Evolutionary conservation across 805 yeast genomes (phyloP).

Genomic region (Candida easanensis): DNA sequence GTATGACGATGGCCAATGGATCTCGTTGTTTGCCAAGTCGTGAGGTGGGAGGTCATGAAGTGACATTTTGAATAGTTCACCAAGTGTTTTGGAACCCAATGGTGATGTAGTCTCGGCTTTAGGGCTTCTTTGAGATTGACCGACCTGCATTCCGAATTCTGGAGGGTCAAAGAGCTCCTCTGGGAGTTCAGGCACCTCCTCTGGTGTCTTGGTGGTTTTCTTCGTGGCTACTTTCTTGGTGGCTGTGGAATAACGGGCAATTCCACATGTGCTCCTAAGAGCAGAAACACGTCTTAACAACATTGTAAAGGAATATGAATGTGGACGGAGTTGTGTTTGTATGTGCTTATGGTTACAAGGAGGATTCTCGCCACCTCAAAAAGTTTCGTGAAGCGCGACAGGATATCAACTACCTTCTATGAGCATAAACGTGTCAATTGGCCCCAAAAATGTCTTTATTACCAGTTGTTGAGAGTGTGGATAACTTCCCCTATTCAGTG

Average conservation of each 20-base stretch:
- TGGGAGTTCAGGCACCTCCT: neutral
- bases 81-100: slow-evolving; percentile 18
- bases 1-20: slow-evolving; percentile 85
- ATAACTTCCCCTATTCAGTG: slow-evolving; percentile 26
- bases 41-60: slow-evolving; percentile 23
- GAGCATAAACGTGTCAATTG: too few relatives aligned
- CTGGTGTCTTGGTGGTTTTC: slow-evolving; percentile 1
- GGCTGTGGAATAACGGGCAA: slow-evolving; percentile 2
- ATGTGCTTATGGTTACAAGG: too few relatives aligned
- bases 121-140: slow-evolving; percentile 18
- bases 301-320: too few relatives aligned
- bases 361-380: too few relatives aligned
- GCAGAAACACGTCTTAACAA: too few relatives aligned
- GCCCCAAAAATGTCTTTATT: slow-evolving; percentile 4
- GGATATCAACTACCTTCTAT: too few relatives aligned
- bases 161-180: slow-evolving; percentile 22
- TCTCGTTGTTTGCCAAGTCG: slow-evolving; percentile 18
- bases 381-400: too few relatives aligned
- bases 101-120: slow-evolving; percentile 3
- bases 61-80: slow-evolving; percentile 19
- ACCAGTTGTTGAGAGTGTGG: slow-evolving; percentile 19
- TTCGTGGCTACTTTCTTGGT: slow-evolving; percentile 1
- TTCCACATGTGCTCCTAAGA: neutral
- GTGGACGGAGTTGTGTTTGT: too few relatives aligned
- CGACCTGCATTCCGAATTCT: slow-evolving; percentile 24